A percentile compares a stretch with the other conserved stretches of the same genome.
Evolutionary conservation across 2,329 filamentous ascomycete species (phyloP).

Genomic region (Daldinia eschscholtzii): DNA sequence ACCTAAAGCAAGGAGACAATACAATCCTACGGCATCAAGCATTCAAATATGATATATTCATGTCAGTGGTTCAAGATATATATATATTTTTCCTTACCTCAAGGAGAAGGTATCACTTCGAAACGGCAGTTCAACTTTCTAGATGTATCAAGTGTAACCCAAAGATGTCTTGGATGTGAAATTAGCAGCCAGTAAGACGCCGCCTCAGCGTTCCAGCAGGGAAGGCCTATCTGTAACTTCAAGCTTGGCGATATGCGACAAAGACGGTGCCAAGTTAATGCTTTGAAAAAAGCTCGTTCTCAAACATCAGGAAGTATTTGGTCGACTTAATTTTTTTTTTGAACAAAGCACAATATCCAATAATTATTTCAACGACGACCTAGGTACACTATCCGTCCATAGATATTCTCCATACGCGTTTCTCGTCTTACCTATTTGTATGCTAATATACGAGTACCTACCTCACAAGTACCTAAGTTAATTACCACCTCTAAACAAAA

Average conservation of each 20-base stretch:
- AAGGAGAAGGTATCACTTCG: constrained; percentile 27
- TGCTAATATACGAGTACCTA: too few relatives aligned
- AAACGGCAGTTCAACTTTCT: constrained; percentile 14
- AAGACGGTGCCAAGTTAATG: constrained; percentile 8
- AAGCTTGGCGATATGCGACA: constrained; percentile 37
- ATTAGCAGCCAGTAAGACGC: constrained; percentile 26
- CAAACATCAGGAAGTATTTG: neutral
- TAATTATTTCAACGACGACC: too few relatives aligned
- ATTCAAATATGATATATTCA: neutral
- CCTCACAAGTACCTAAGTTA: too few relatives aligned
- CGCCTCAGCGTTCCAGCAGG: constrained; percentile 27
- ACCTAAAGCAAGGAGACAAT: neutral
- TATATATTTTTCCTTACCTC: constrained; percentile 21
- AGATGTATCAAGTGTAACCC: constrained; percentile 19
- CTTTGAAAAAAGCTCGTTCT: constrained; percentile 2
- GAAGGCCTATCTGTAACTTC: constrained; percentile 26
- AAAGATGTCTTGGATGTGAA: constrained; percentile 16
- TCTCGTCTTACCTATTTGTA: too few relatives aligned
- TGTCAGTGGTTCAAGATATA: constrained; percentile 4
- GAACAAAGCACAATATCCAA: neutral
- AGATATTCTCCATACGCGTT: too few relatives aligned
- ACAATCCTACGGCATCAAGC: neutral
- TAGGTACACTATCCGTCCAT: too few relatives aligned
- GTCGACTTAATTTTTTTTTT: neutral
- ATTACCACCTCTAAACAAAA: too few relatives aligned